Base-by-base conservation (phyloP, 2,329 filamentous ascomycete species). In the Bipolaris oryzae region DNA sequence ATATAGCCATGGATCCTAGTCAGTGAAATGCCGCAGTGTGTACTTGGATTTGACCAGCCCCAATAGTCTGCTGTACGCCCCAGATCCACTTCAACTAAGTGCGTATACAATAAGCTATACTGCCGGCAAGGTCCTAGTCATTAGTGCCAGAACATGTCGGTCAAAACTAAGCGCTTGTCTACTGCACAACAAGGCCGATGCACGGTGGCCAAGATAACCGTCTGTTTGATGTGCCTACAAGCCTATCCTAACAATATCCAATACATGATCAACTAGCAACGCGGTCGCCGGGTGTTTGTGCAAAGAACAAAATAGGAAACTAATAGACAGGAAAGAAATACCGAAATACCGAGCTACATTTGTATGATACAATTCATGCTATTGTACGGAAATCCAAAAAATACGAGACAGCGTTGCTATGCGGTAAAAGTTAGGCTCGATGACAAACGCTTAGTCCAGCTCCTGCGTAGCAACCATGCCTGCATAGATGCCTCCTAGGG, bases 381-480 rank as follows among this genome's bases (percentile, higher is more conserved):
- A 9, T 3, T 7, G 39, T 42, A 21, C 3, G 21, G 20, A 18
- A 1, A 38, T 15, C 3, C 4, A 16, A 15, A 41, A 21, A 13
- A 5, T 23, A 7, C 3, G 11, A n/a, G 2, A 31, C 28, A 31
- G 13, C 28, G 2, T 31, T 31, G 10, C 28, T 41, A 41, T 41
- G 16, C 10, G 20, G 38, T 5, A 41, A 11, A n/a, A 41, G 3
- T 7, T 6, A 5, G 5, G 15, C 11, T 41, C 23, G 38, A 7
- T 23, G 38, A 41, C n/a, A 16, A 31, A 31, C 13, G n/a, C 25
- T 70, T 57, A 76, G 31, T 68, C 69, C 57, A 75, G 52, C 53
- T 75, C 73, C 46, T 76, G 74, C 25, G 72, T 71, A 25, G 70
- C 64, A 6, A 76, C 74, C 74, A 76, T 76, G 7, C 66, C 66